These are phyloP conservation scores for Cytospora piceicola DNA, from an alignment of 2,329 filamentous ascomycete genomes.

Conservation along the genomic window DNA sequence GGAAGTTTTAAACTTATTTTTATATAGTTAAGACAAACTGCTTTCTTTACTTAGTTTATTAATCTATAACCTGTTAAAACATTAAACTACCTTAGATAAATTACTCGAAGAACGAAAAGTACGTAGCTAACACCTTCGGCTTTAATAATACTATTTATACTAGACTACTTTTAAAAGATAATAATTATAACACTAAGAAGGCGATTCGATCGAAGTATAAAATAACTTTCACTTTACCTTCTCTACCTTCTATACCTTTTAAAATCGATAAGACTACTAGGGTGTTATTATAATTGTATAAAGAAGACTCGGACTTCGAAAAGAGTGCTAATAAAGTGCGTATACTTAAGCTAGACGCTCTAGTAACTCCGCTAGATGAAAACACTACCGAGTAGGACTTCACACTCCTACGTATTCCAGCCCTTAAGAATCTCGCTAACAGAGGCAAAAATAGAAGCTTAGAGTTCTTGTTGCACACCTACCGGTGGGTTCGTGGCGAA, in stretches of 20 bases:
- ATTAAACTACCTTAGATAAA: background rate
- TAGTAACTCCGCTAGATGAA: background rate
- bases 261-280: background rate
- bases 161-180: constrained; percentile 1
- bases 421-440: constrained; percentile 3
- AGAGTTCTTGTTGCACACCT: too few species aligned
- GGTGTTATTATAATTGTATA: background rate
- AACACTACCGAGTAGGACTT: constrained; percentile 11
- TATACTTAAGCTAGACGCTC: background rate
- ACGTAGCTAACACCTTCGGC: background rate
- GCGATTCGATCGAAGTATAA: constrained; percentile 5
- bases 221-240: background rate
- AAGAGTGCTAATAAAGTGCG: too few species aligned
- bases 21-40: too few species aligned
- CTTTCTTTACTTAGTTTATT: too few species aligned
- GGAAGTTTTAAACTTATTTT: too few species aligned
- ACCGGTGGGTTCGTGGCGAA: too few species aligned
- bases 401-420: constrained; percentile 1
- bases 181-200: background rate
- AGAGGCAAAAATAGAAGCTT: constrained; percentile 7
- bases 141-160: constrained; percentile 1
- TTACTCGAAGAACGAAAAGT: background rate
- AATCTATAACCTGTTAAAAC: background rate
- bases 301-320: background rate
- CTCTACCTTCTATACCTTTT: background rate